These are phyloP conservation scores for Malassezia obtusa DNA, from an alignment of 1,284 basidiomycete genomes.

Conservation along the genomic window DNA sequence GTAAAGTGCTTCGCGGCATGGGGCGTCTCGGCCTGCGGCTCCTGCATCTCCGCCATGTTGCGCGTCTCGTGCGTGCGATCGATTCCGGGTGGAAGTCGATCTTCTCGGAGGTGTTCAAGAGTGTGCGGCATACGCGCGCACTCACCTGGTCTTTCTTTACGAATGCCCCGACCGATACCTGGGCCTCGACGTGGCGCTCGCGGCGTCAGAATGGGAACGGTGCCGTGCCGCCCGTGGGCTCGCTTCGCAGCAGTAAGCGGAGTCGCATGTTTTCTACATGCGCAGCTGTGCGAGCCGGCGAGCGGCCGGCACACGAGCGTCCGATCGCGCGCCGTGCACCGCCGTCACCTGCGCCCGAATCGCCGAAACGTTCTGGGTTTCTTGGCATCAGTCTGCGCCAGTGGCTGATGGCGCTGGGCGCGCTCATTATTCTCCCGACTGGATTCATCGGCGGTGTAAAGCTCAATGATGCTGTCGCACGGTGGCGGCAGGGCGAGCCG, in stretches of 20 bases:
- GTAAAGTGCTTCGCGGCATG: neutral
- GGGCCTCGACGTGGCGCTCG: constrained; percentile 11
- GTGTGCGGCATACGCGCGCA: constrained; percentile 3
- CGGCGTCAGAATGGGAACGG: neutral
- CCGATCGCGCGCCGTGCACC: constrained; percentile 3
- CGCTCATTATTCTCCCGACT: constrained; percentile 8
- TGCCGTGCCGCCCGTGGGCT: neutral
- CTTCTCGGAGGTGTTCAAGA: constrained; percentile 4
- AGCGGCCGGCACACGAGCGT: neutral
- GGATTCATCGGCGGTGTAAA: constrained; percentile 12
- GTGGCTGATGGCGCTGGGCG: constrained; percentile 10
- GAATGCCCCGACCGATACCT: neutral
- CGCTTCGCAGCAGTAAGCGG: neutral
- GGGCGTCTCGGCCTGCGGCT: neutral
- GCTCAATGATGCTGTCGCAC: constrained; percentile 8
- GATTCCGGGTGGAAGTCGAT: neutral
- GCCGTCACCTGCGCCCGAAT: neutral
- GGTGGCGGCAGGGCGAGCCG: constrained; percentile 8
- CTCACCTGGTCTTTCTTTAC: constrained; percentile 11
- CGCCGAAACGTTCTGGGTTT: neutral
- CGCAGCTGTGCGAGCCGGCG: neutral
- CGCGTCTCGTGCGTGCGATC: neutral
- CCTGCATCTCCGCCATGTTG: neutral
- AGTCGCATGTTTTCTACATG: neutral
- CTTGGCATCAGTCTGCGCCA: constrained; percentile 2